Conservation (phyloP, 2,329 filamentous ascomycete species). For the Beauveria rudraprayagi region DNA sequence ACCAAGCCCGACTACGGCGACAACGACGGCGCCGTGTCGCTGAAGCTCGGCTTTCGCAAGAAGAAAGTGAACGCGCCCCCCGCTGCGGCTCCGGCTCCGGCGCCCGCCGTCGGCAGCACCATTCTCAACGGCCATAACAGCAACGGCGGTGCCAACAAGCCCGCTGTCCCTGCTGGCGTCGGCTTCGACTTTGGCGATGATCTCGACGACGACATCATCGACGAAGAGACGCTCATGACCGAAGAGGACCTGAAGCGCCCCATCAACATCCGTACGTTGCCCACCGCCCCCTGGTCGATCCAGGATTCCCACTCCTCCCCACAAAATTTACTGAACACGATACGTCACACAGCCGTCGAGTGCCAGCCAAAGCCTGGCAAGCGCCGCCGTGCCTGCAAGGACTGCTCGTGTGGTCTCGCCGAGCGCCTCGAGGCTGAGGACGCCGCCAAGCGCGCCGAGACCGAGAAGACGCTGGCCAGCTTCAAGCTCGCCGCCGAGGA, state of each 20-base stretch:
- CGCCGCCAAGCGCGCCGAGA: constrained; percentile 57
- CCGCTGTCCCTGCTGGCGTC: constrained; percentile 46
- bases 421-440: constrained; percentile 84
- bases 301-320: background rate
- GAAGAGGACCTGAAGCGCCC: constrained; percentile 75
- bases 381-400: constrained; percentile 89
- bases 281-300: background rate
- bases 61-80: constrained; percentile 21
- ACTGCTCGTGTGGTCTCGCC: constrained; percentile 91
- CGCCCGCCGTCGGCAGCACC: constrained; percentile 18
- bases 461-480: constrained; percentile 56
- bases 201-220: constrained; percentile 72
- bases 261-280: constrained; percentile 67
- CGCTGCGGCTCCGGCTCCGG: background rate
- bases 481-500: constrained; percentile 70
- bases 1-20: constrained; percentile 58
- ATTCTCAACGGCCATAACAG: constrained; percentile 43
- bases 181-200: constrained; percentile 63
- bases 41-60: constrained; percentile 33
- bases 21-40: constrained; percentile 47
- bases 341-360: constrained; percentile 53
- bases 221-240: constrained; percentile 79
- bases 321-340: constrained; percentile 19
- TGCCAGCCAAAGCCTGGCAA: constrained; percentile 84
- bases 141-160: constrained; percentile 28